phyloP scores from a whole-genome alignment of 1,284 basidiomycete species.

The Ceratobasidium sp. region DNA sequence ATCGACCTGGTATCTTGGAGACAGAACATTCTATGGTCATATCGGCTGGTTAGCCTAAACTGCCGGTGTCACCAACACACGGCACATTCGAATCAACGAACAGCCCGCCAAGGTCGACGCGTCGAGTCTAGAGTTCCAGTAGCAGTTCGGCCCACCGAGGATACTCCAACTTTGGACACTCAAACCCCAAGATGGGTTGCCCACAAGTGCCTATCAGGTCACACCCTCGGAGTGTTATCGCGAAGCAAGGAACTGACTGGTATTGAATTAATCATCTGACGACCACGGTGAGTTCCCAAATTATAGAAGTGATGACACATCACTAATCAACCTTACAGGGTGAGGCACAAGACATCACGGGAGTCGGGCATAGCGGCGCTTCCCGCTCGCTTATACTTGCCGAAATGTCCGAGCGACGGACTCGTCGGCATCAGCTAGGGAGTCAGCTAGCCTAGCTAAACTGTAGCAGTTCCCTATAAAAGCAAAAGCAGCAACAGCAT shows the following conservation, averaged over 20 bases:
- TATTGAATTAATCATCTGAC: conserved; percentile 2
- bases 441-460: too few species aligned
- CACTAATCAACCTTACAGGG: not conserved
- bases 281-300: not conserved
- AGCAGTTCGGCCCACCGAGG: not conserved
- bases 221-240: not conserved
- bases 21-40: conserved; percentile 1
- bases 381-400: conserved; percentile 14
- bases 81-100: too few species aligned
- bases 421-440: not conserved
- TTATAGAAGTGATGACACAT: conserved; percentile 16
- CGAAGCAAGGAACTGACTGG: not conserved
- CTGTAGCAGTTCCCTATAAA: too few species aligned
- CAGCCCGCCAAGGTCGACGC: not conserved
- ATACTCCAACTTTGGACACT: not conserved
- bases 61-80: not conserved
- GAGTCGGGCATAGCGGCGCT: conserved; percentile 2
- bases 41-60: conserved; percentile 3
- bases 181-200: not conserved
- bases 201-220: not conserved
- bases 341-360: conserved; percentile 4
- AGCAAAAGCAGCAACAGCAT: too few species aligned
- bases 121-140: conserved; percentile 2
- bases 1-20: not conserved
- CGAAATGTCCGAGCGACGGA: conserved; percentile 23